Conservation (phyloP, 2,329 filamentous ascomycete species). For the Alternaria postmessia region DNA sequence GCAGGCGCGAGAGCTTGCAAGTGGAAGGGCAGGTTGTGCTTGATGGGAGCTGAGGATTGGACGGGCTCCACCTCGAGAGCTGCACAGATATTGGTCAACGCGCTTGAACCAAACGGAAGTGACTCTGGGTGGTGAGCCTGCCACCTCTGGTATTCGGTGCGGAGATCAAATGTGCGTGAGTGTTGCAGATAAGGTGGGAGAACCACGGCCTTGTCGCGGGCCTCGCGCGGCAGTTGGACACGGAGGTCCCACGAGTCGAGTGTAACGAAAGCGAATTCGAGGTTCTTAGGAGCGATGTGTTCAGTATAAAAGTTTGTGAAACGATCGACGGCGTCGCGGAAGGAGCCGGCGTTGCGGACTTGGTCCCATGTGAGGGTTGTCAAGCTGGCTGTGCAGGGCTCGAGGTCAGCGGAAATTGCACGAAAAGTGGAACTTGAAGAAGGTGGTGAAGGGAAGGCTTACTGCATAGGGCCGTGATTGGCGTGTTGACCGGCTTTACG, state of each 20-base stretch:
- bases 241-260: constrained; percentile 98
- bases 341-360: constrained; percentile 95
- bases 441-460: constrained; percentile 56
- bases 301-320: constrained; percentile 95
- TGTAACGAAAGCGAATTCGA: constrained; percentile 98
- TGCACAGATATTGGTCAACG: constrained; percentile 96
- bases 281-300: constrained; percentile 86
- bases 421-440: neutral
- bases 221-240: constrained; percentile 95
- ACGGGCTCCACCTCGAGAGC: constrained; percentile 98
- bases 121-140: constrained; percentile 98
- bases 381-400: constrained; percentile 75
- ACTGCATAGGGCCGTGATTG: constrained; percentile 98
- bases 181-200: constrained; percentile 97
- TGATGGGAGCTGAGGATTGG: constrained; percentile 96
- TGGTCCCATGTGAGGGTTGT: constrained; percentile 99
- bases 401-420: constrained; percentile 18
- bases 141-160: constrained; percentile 98
- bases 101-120: constrained; percentile 92
- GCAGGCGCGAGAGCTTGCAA: constrained; percentile 94
- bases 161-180: constrained; percentile 94
- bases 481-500: constrained; percentile 98
- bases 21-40: constrained; percentile 98
- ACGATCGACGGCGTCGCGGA: constrained; percentile 93
- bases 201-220: constrained; percentile 96